Percentiles rank a stretch among this genome's conserved stretches.
Evolutionary conservation across 108 stramenopile species (phyloP).

Genomic region (Mayamaea pseudoterrestris): DNA sequence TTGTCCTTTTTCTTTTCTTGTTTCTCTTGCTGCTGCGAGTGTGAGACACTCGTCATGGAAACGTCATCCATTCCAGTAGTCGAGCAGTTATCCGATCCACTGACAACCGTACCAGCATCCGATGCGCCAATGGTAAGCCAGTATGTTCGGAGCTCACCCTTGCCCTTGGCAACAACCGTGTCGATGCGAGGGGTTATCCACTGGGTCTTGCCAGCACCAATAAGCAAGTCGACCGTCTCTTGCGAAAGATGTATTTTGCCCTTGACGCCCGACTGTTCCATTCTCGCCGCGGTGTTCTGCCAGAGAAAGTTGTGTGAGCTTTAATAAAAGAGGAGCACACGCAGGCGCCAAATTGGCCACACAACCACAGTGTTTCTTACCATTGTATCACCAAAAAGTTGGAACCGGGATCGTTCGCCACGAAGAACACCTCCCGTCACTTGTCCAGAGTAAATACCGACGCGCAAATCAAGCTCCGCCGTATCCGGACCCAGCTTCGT

Average conservation of each 20-base stretch:
- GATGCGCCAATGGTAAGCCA: neutral
- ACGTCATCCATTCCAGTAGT: neutral
- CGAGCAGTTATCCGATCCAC: neutral
- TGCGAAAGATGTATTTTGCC: slow-evolving; percentile 43
- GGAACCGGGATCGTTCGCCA: slow-evolving; percentile 4
- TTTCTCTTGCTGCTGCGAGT: neutral
- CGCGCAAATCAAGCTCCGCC: slow-evolving; percentile 18
- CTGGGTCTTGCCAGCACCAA: slow-evolving; percentile 7
- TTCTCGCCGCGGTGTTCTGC: slow-evolving; percentile 35
- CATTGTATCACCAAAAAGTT: slow-evolving; percentile 37
- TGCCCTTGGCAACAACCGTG: slow-evolving; percentile 1
- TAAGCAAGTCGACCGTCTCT: slow-evolving; percentile 26
- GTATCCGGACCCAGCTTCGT: slow-evolving; percentile 17
- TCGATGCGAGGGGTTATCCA: slow-evolving; percentile 13
- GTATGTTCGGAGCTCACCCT: slow-evolving; percentile 4
- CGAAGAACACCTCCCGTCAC: slow-evolving; percentile 15
- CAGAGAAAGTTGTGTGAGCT: neutral
- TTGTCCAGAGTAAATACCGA: slow-evolving; percentile 24
- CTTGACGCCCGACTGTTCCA: slow-evolving; percentile 33
- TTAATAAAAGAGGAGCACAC: too few species aligned
- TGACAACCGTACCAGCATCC: neutral
- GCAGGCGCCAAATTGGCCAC: too few species aligned
- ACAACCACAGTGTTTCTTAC: too few species aligned
- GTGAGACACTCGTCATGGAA: too few species aligned
- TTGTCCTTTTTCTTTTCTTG: too few species aligned